Percentiles rank a stretch among this genome's conserved stretches.
phyloP scores from a whole-genome alignment of 768 basidiomycete species.

The Mrakia hoshinonis region DNA sequence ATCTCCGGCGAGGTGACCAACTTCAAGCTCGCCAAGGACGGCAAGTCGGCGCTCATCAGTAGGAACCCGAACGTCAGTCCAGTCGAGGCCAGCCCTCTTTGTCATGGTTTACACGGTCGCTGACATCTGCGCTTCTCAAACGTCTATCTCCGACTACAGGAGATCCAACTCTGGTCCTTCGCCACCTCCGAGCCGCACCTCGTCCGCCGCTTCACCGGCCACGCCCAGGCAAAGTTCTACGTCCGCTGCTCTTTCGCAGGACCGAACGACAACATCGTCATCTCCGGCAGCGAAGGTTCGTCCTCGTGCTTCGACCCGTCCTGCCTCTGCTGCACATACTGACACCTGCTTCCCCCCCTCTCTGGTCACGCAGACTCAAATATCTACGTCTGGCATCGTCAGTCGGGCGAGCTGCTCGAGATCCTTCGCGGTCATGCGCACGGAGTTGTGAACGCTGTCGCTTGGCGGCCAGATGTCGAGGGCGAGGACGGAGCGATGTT shows the following conservation, averaged over 20 bases:
- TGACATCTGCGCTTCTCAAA: too few species aligned
- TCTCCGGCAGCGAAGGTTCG: constrained; percentile 91
- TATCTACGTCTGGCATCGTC: constrained; percentile 91
- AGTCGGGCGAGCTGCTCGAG: constrained; percentile 73
- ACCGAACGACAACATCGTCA: constrained; percentile 72
- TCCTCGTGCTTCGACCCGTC: constrained; percentile 18
- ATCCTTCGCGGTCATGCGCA: constrained; percentile 75
- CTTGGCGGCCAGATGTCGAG: constrained; percentile 85
- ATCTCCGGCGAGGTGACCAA: constrained; percentile 67
- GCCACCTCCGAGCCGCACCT: constrained; percentile 51
- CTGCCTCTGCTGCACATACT: neutral
- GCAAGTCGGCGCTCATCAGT: constrained; percentile 75
- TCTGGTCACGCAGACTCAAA: constrained; percentile 58
- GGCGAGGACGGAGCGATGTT: constrained; percentile 56
- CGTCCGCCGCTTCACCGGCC: constrained; percentile 74
- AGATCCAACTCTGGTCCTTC: constrained; percentile 81
- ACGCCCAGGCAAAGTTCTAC: constrained; percentile 71
- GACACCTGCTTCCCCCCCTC: constrained; percentile 26
- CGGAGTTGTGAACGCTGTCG: constrained; percentile 88
- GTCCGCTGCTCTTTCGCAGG: constrained; percentile 94
- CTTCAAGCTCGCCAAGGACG: constrained; percentile 76
- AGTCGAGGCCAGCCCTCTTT: neutral
- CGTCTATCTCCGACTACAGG: constrained; percentile 37
- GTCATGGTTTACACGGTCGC: too few species aligned
- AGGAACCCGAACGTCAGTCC: constrained; percentile 71